Evolutionary conservation across 805 yeast species (phyloP), one percentile per base, ranked within the genome.

Genomic region (Suhomyces vadensis): DNA sequence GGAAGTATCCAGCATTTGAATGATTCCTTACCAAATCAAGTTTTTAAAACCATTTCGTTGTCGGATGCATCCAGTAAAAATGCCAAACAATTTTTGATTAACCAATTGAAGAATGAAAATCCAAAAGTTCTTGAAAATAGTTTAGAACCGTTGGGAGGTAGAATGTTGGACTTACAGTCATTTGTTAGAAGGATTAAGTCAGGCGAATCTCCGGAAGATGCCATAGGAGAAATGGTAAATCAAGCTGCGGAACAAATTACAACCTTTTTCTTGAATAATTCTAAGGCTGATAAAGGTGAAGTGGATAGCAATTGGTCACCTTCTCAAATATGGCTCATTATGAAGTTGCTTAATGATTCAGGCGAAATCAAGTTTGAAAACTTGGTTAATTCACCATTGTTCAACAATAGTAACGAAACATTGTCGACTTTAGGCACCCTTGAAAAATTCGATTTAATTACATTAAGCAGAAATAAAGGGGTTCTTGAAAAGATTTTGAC

Each of bases 101-200:
- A 74, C 22, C 87, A 82, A 49, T 63, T 85, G 37, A 56, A 47
- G n/a, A 45, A 49, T 16, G 57, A 53, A 4, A 63, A 58, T 5
- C 59, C 62, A 23, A 65, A 60, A 21, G 55, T 60, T n/a, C 71
- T 90, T 19, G 83, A 79, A 19, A 64, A 67, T 4, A 76, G 83
- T 24, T 66, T 91, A 25, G 79, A 70, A 21, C 95, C 96, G 9
- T 66, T 94, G 21, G 99, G 99, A 16, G 99, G 99, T 31, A 81
- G 99, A 50, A 86, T 92, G 91, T 74, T 90, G 36, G 99, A 94
- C 62, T 72, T 94, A 41, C 97, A 94, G 64, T 84, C 92, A 22
- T 90, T 88, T 65, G 85, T 85, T 1, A 78, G 98, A 59, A 84
- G 98, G 41, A 78, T 94, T 13, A 82, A 82, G 54, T 81, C 92